Evolutionary conservation across 2,329 filamentous ascomycete genomes (phyloP).

Genomic region (Colletotrichum navitas): DNA sequence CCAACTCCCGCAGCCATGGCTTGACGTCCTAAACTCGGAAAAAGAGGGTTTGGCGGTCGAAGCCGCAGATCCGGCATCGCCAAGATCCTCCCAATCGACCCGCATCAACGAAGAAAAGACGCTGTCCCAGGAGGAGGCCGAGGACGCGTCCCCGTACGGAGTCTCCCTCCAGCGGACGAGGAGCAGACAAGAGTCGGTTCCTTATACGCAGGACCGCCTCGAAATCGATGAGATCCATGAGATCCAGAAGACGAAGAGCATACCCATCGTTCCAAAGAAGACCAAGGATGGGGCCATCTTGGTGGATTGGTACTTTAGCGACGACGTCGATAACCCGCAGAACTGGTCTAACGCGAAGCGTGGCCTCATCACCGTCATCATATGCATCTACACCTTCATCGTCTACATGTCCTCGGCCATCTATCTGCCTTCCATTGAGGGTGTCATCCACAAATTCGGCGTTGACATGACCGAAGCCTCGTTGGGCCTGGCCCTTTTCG

Average conservation of each 20-base stretch:
- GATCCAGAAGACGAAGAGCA: constrained; percentile 59
- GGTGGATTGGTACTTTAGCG: constrained; percentile 67
- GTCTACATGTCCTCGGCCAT: constrained; percentile 66
- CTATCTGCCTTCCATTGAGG: constrained; percentile 59
- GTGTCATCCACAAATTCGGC: constrained; percentile 65
- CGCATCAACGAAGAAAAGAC: constrained; percentile 28
- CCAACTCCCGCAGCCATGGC: constrained; percentile 59
- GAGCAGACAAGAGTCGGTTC: constrained; percentile 42
- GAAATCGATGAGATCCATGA: constrained; percentile 53
- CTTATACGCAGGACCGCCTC: constrained; percentile 51
- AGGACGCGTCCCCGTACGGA: constrained; percentile 37
- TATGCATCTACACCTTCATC: constrained; percentile 70
- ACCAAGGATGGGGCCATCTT: constrained; percentile 65
- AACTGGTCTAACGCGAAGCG: constrained; percentile 65
- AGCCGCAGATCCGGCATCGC: neutral
- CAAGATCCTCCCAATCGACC: constrained; percentile 34
- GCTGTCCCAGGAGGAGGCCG: neutral
- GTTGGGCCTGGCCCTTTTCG: constrained; percentile 72
- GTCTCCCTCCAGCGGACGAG: constrained; percentile 23
- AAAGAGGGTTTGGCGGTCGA: constrained; percentile 35
- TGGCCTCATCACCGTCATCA: constrained; percentile 56
- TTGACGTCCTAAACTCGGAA: constrained; percentile 51
- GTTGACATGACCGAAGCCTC: constrained; percentile 65
- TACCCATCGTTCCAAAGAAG: constrained; percentile 61
- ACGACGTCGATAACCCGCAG: constrained; percentile 68